Evolutionary conservation across 495 filamentous ascomycete species (phyloP).

Genomic region (Daldinia grandis): DNA sequence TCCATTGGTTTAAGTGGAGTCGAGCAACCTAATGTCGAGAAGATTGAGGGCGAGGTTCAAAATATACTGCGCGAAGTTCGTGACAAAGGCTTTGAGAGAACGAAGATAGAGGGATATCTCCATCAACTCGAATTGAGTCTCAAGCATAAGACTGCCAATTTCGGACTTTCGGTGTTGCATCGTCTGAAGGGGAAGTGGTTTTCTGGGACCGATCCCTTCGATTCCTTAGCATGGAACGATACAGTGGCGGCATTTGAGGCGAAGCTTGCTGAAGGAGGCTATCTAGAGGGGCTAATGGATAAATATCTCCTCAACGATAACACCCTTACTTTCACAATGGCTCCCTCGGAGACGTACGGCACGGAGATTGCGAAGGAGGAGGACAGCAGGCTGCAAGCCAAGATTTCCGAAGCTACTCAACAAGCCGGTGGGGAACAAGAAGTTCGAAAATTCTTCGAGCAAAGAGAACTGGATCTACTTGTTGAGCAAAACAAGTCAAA

Average conservation of each 20-base stretch:
- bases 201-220: slow-evolving; percentile 90
- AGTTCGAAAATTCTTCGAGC: slow-evolving; percentile 72
- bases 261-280: slow-evolving; percentile 72
- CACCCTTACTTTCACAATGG: slow-evolving; percentile 93
- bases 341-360: slow-evolving; percentile 76
- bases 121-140: slow-evolving; percentile 90
- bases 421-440: slow-evolving; percentile 73
- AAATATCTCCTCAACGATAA: slow-evolving; percentile 90
- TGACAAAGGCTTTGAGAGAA: slow-evolving; percentile 79
- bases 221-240: slow-evolving; percentile 88
- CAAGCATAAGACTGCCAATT: slow-evolving; percentile 94
- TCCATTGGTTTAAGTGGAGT: slow-evolving; percentile 91
- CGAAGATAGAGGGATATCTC: slow-evolving; percentile 90
- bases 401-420: slow-evolving; percentile 73
- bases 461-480: slow-evolving; percentile 81
- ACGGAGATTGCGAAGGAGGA: slow-evolving; percentile 82
- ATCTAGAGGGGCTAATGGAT: slow-evolving; percentile 84
- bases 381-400: slow-evolving; percentile 68
- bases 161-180: slow-evolving; percentile 90
- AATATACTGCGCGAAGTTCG: slow-evolving; percentile 71
- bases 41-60: slow-evolving; percentile 75
- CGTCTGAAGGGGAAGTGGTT: slow-evolving; percentile 91
- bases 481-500: slow-evolving; percentile 83
- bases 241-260: slow-evolving; percentile 82
- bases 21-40: slow-evolving; percentile 75